These are phyloP conservation scores for Candolleomyces aberdarensis DNA, from an alignment of 768 basidiomycete species.

Conservation along the genomic window DNA sequence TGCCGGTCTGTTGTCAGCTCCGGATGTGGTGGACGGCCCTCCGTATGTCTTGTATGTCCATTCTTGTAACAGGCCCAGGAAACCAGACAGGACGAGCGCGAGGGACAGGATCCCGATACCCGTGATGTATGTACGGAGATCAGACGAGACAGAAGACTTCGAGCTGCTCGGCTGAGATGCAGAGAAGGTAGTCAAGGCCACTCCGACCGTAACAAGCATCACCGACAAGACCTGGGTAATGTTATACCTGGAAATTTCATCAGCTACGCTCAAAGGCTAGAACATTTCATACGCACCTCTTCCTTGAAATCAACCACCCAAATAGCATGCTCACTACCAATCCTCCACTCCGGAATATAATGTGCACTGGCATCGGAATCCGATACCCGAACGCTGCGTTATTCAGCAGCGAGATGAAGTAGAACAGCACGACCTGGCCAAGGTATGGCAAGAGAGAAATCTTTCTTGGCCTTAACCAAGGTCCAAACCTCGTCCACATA, in stretches of 20 bases:
- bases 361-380: slow-evolving; percentile 91
- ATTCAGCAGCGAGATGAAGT: slow-evolving; percentile 76
- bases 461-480: slow-evolving; percentile 54
- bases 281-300: slow-evolving; percentile 42
- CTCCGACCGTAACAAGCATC: slow-evolving; percentile 75
- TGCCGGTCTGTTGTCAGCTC: slow-evolving; percentile 16
- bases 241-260: slow-evolving; percentile 15
- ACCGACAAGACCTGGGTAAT: slow-evolving; percentile 67
- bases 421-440: slow-evolving; percentile 80
- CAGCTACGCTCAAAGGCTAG: not conserved
- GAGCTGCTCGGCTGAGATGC: slow-evolving; percentile 42
- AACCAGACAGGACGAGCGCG: slow-evolving; percentile 76
- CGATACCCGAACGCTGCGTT: slow-evolving; percentile 86
- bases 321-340: slow-evolving; percentile 80
- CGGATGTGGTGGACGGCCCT: slow-evolving; percentile 14
- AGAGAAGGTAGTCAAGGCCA: slow-evolving; percentile 78
- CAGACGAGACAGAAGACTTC: slow-evolving; percentile 8
- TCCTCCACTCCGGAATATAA: slow-evolving; percentile 90
- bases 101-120: slow-evolving; percentile 74
- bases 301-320: slow-evolving; percentile 64
- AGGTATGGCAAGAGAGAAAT: slow-evolving; percentile 75
- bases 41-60: slow-evolving; percentile 58
- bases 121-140: slow-evolving; percentile 49
- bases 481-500: slow-evolving; percentile 46
- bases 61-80: slow-evolving; percentile 85